A percentile compares a stretch with the other conserved stretches of the same genome.
phyloP scores from a whole-genome alignment of 768 basidiomycete genomes.

The Termitomyces sp. region DNA sequence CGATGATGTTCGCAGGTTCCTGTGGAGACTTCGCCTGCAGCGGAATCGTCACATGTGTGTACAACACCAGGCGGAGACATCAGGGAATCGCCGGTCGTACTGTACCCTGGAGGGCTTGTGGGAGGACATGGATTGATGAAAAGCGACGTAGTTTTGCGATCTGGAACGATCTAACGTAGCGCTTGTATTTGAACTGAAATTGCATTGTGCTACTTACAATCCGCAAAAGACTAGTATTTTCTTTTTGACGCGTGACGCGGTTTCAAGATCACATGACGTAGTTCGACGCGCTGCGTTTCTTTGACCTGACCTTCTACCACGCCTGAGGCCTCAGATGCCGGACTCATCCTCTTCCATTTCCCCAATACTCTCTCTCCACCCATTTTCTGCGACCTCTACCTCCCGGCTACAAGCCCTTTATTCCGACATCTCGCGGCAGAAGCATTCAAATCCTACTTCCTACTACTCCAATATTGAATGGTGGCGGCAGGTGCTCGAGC shows the following conservation, averaged over 20 bases:
- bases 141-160: neutral
- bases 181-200: neutral
- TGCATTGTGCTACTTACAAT: no score
- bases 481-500: conserved; percentile 76
- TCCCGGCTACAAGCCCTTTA: conserved; percentile 78
- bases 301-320: neutral
- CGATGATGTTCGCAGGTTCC: neutral
- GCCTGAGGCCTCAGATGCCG: conserved; percentile 11
- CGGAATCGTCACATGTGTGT: conserved; percentile 20
- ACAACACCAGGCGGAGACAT: conserved; percentile 16
- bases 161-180: conserved; percentile 5
- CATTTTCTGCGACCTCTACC: conserved; percentile 45
- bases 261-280: conserved; percentile 7
- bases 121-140: neutral
- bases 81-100: neutral
- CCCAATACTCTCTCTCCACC: conserved; percentile 30
- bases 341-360: conserved; percentile 5
- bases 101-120: neutral
- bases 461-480: conserved; percentile 81
- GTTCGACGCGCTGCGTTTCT: neutral
- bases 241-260: neutral
- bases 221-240: no score
- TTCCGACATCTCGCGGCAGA: conserved; percentile 83
- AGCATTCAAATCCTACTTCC: conserved; percentile 78
- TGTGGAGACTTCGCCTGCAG: conserved; percentile 20